A percentile compares a stretch with the other conserved stretches of the same genome.
Conservation (phyloP, 2,329 filamentous ascomycete genomes). For the Paraconiothyrium sp. region DNA sequence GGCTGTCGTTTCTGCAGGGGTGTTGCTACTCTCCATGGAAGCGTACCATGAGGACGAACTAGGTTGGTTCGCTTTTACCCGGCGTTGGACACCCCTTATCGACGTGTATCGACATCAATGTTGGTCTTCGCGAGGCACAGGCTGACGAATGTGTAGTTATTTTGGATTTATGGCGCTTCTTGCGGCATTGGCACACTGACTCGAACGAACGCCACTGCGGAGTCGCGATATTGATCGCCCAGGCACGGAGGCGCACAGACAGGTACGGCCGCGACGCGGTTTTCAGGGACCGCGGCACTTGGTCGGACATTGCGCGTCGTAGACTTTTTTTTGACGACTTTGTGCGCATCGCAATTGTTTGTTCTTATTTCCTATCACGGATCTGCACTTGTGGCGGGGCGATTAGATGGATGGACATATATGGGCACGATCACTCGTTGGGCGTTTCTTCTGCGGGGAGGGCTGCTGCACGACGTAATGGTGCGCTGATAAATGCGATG, state of each 20-base stretch:
- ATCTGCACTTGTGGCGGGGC: conserved; percentile 9
- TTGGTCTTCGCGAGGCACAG: conserved; percentile 16
- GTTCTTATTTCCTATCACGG: conserved; percentile 2
- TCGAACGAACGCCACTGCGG: conserved; percentile 25
- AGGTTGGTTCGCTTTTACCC: conserved; percentile 20
- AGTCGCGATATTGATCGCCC: conserved; percentile 25
- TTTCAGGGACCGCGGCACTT: neutral
- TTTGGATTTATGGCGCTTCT: conserved; percentile 53
- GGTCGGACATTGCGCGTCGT: neutral
- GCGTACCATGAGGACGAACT: neutral
- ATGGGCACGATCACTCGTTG: neutral
- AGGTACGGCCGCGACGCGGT: conserved; percentile 7
- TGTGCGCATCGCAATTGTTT: neutral
- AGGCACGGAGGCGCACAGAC: conserved; percentile 23
- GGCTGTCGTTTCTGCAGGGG: neutral
- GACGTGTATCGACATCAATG: conserved; percentile 10
- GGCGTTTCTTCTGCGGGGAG: conserved; percentile 9
- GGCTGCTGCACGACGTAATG: conserved; percentile 6
- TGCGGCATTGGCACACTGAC: conserved; percentile 48
- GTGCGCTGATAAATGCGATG: conserved; percentile 16
- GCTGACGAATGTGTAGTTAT: conserved; percentile 51
- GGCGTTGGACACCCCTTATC: conserved; percentile 10
- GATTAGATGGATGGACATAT: neutral
- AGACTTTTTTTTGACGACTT: conserved; percentile 4
- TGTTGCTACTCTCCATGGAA: neutral